Evolutionary conservation across 1,139 yeast genomes (phyloP).

Genomic region (Nakaseomyces glabratus): DNA sequence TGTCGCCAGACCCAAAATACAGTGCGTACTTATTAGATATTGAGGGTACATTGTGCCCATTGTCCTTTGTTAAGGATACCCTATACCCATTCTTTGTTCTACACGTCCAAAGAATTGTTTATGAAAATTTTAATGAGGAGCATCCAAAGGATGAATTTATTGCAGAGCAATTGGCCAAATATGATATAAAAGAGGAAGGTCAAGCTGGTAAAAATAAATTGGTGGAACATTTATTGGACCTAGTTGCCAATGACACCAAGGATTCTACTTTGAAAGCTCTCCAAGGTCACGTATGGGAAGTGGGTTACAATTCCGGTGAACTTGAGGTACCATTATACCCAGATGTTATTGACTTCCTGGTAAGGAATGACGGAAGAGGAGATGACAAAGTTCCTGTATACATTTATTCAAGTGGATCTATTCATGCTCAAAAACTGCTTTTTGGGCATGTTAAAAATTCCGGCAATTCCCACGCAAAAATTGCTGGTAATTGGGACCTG

Average conservation of each 20-base stretch:
- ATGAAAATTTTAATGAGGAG: constrained; percentile 5
- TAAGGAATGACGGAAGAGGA: constrained; percentile 21
- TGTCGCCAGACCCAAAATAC: background rate
- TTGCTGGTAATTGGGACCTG: constrained; percentile 36
- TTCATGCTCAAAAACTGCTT: constrained; percentile 72
- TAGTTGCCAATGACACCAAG: constrained; percentile 64
- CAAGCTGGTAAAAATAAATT: constrained; percentile 12
- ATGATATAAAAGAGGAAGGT: constrained; percentile 5
- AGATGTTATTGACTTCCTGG: constrained; percentile 60
- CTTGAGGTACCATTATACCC: constrained; percentile 66
- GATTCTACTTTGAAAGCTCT: constrained; percentile 68
- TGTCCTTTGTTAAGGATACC: constrained; percentile 70
- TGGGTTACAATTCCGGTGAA: constrained; percentile 67
- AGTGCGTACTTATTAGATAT: constrained; percentile 44
- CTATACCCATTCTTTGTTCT: constrained; percentile 44
- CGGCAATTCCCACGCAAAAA: constrained; percentile 10
- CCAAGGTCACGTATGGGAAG: constrained; percentile 78
- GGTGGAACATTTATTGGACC: constrained; percentile 39
- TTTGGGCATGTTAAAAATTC: constrained; percentile 50
- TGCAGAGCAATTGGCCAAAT: constrained; percentile 8
- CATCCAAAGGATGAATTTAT: constrained; percentile 6
- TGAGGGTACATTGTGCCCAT: constrained; percentile 90
- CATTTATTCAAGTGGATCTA: constrained; percentile 89
- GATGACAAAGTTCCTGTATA: constrained; percentile 34
- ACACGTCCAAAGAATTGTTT: constrained; percentile 22